Conservation (phyloP, 106 monocot species). For the Dendrobium huoshanense region DNA sequence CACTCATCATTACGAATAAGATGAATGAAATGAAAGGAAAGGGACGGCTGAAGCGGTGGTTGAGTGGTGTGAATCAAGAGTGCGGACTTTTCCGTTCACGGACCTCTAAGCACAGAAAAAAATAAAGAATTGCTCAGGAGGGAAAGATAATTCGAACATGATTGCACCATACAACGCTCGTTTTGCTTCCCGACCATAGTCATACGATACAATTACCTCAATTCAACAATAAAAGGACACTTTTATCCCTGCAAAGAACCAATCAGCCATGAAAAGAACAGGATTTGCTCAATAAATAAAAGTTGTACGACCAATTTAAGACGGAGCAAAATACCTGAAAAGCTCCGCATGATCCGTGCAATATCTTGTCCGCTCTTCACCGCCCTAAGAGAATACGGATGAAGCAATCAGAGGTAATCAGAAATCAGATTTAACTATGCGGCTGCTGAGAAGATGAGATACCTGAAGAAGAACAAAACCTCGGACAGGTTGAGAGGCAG, state of each 20-base stretch:
- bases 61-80: too few species aligned
- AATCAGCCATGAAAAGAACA: background rate
- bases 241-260: background rate
- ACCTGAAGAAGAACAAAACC: slow-evolving; percentile 69
- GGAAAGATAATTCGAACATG: background rate
- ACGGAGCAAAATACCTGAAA: slow-evolving; percentile 36
- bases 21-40: too few species aligned
- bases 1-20: too few species aligned
- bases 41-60: too few species aligned
- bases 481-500: slow-evolving; percentile 27
- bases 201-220: background rate
- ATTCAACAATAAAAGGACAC: background rate
- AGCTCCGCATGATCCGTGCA: slow-evolving; percentile 70
- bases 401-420: background rate
- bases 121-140: background rate
- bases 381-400: slow-evolving; percentile 32
- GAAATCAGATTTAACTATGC: background rate
- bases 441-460: background rate
- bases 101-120: too few species aligned
- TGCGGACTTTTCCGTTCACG: too few species aligned
- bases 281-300: background rate
- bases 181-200: background rate
- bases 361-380: slow-evolving; percentile 70
- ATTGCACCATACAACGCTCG: background rate
- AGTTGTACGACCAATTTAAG: background rate